Conservation (phyloP, 306 rosid species). For the Castanea mollissima region DNA sequence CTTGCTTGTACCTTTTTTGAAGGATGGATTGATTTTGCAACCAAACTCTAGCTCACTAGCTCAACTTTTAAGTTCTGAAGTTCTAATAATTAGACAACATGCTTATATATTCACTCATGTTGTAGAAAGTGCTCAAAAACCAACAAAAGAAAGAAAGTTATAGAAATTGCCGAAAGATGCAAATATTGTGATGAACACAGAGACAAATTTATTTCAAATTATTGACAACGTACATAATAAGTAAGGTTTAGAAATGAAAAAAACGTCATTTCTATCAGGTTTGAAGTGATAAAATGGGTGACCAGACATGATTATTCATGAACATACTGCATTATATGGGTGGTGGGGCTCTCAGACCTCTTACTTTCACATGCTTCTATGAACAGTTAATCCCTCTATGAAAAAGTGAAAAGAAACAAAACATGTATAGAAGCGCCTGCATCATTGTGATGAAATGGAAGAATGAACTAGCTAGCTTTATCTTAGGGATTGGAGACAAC, state of each 20-base stretch:
- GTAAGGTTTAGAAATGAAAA: neutral
- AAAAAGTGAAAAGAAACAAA: constrained; percentile 4
- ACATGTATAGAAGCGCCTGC: constrained; percentile 18
- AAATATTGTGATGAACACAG: too few species aligned
- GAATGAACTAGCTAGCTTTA: constrained; percentile 23
- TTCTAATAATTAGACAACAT: too few species aligned
- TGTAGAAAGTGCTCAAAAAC: too few species aligned
- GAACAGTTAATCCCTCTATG: constrained; percentile 18
- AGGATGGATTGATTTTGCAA: neutral
- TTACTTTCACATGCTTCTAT: constrained; percentile 43
- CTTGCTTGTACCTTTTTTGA: neutral
- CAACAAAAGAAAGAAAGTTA: too few species aligned
- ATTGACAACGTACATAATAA: neutral
- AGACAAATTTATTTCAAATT: neutral
- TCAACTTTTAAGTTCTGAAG: neutral
- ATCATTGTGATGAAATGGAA: constrained; percentile 29
- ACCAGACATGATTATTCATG: constrained; percentile 21
- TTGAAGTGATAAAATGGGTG: neutral
- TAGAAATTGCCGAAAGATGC: too few species aligned
- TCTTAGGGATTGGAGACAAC: constrained; percentile 36
- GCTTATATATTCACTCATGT: too few species aligned
- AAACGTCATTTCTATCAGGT: neutral
- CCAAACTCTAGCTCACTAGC: neutral
- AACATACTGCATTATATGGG: neutral
- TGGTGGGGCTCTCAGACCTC: constrained; percentile 21